Evolutionary conservation across 768 basidiomycete species (phyloP).

Genomic region (Suillus tomentosus): DNA sequence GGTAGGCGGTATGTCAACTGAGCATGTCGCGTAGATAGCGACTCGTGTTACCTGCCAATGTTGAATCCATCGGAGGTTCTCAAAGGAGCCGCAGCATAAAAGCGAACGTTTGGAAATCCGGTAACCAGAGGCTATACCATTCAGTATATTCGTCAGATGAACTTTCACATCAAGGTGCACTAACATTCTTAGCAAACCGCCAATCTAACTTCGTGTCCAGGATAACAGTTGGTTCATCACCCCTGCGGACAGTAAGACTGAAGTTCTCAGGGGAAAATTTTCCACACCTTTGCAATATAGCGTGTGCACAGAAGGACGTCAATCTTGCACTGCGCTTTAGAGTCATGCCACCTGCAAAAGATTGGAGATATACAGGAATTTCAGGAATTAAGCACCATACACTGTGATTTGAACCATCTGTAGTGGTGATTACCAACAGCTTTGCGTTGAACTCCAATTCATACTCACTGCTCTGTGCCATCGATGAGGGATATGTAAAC

Average conservation of each 20-base stretch:
- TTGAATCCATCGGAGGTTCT: slow-evolving; percentile 90
- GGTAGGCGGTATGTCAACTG: slow-evolving; percentile 9
- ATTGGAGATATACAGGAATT: slow-evolving; percentile 8
- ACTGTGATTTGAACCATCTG: slow-evolving; percentile 91
- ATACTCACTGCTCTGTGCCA: slow-evolving; percentile 75
- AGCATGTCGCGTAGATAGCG: slow-evolving; percentile 1
- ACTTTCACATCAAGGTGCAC: slow-evolving; percentile 26
- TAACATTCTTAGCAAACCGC: slow-evolving; percentile 84
- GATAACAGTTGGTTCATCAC: slow-evolving; percentile 86
- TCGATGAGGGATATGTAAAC: slow-evolving; percentile 86
- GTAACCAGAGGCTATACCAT: slow-evolving; percentile 64
- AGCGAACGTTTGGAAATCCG: slow-evolving; percentile 69
- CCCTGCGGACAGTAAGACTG: slow-evolving; percentile 40
- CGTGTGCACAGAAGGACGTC: slow-evolving; percentile 81
- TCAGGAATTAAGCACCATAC: slow-evolving; percentile 43
- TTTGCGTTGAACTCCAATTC: slow-evolving; percentile 10
- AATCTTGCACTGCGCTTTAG: slow-evolving; percentile 50
- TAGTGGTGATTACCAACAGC: slow-evolving; percentile 14
- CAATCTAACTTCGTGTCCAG: slow-evolving; percentile 81
- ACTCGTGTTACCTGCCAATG: slow-evolving; percentile 67
- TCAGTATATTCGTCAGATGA: slow-evolving; percentile 2
- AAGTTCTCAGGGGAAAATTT: not conserved
- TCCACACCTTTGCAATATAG: slow-evolving; percentile 75
- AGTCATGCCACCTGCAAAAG: slow-evolving; percentile 46
- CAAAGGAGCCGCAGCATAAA: slow-evolving; percentile 91